Percentiles rank a stretch among this genome's conserved stretches.
Evolutionary conservation across 106 monocot species (phyloP).

Genomic region (Gastrodia elata): DNA sequence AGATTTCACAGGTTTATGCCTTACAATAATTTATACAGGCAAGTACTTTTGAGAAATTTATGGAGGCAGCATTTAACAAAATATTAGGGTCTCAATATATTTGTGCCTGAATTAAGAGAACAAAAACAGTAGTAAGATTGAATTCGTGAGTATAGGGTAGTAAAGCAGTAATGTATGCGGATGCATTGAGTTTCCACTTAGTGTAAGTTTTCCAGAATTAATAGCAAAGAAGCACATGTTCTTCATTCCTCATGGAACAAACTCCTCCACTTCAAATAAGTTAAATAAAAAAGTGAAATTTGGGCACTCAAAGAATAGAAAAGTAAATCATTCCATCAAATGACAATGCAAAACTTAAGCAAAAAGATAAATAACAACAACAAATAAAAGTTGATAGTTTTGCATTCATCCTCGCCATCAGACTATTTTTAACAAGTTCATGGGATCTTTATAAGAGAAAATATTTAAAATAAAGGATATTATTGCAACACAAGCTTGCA

Average conservation of each 20-base stretch:
- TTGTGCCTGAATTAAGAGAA: not conserved
- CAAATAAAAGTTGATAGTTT: not conserved
- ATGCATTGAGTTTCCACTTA: not conserved
- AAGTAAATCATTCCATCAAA: not conserved
- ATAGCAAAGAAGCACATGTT: not conserved
- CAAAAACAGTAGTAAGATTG: not conserved
- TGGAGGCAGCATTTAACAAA: not conserved
- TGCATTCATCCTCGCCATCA: not conserved
- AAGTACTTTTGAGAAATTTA: not conserved
- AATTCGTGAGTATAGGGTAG: not conserved
- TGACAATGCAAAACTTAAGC: not conserved
- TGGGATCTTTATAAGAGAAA: not conserved
- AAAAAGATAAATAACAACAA: not conserved
- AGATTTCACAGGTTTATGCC: not conserved
- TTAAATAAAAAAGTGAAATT: not conserved
- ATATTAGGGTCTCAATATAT: not conserved
- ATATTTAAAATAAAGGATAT: not conserved
- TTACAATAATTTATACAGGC: not conserved
- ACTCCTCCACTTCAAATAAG: not conserved
- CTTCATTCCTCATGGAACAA: not conserved
- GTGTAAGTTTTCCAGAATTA: not conserved
- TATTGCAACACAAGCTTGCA: not conserved
- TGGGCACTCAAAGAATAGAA: not conserved
- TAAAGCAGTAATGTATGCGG: not conserved
- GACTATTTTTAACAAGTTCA: not conserved